Evolutionary conservation across 2,329 filamentous ascomycete genomes (phyloP), one percentile per base, ranked within the genome.

Genomic region (Davidsoniella neocaledoniae): DNA sequence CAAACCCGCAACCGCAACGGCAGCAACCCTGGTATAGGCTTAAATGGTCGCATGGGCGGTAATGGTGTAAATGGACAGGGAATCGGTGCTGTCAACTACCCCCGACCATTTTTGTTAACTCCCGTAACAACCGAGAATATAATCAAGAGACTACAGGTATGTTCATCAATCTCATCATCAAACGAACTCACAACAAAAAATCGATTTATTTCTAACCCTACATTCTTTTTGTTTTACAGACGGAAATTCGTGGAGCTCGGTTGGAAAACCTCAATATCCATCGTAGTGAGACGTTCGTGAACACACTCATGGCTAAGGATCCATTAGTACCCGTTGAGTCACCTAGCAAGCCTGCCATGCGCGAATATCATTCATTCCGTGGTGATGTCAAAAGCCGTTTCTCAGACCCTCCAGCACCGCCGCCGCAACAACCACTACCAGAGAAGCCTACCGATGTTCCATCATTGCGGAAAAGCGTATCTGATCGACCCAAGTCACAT

Each of bases 121-220:
- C 86, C 88, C 0, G 80, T 95, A 55, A 93, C 86, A 5, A 91
- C 93, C 41, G 91, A 98, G 62, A 86, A 94, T 58, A 88, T 98
- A 51, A 82, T 95, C 38, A 95, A 94, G 62, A 81, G 79, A 60
- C 69, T 91, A 48, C 83, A 84, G 61, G 84, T 88, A 70, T 69
- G 79, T 74, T 3, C 14, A 33, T 19, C 26, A 23, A 14, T 43
- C 38, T 43, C 21, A 23, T 44, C 43, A 16, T 40, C 12, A 17
- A 33, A 26, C 21, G 2, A 36, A 36, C 5, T n/a, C 17, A 5
- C 26, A 16, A 38, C 25, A 16, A 16, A 43, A 43, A 23, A 5
- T 39, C 5, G 29, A 33, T 16, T 21, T 23, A 36, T 14, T 36
- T 21, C 17, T 42, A 43, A 50, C 44, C 14, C 33, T 38, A 45